Base-by-base conservation (phyloP, 2,329 filamentous ascomycete species). In the Exserohilum rostratum region DNA sequence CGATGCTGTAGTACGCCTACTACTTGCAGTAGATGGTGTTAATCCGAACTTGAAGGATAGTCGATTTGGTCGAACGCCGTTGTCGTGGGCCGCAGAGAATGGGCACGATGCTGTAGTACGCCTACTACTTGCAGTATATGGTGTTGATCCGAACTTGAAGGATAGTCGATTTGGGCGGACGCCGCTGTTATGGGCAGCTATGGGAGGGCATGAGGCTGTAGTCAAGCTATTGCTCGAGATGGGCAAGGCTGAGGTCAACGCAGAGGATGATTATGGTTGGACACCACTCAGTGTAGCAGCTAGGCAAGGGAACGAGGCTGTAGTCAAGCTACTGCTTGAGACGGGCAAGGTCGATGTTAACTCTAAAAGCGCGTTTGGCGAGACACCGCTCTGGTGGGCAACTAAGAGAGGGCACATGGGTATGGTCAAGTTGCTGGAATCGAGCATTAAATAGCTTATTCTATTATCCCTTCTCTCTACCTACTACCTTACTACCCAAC, bases 1-100 rank as follows among this genome's bases (percentile, higher is more conserved):
- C 30, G 40, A 51, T 25, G 42, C 5, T 13, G 27, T 58, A 42
- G 55, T 55, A 27, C 20, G 37, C 6, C 29, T 52, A 35, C 35
- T 59, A 25, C 49, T 59, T 25, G 30, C 29, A 27, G 50, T 45
- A 37, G 27, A 48, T 46, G 44, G 17, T 15, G 6, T 50, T 20
- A 47, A 58, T 51, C 43, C 31, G 22, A 25, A 52, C 27, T 33
- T 45, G 5, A 51, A 49, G 31, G 38, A 52, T 45, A 38, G 25
- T 35, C 15, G 6, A 17, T 35, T 17, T 7, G 15, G 6, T 34
- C 12, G 13, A 2, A 35, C 43, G 22, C 47, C 55, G 25, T 44
- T 58, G 25, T 44, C 25, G 15, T 55, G 35, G 51, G 51, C 55
- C 11, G 46, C 52, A 48, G 25, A 30, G 38, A 55, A 55, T 20